Conservation (phyloP, 208 protist species). For the Leishmania gerbilli region DNA sequence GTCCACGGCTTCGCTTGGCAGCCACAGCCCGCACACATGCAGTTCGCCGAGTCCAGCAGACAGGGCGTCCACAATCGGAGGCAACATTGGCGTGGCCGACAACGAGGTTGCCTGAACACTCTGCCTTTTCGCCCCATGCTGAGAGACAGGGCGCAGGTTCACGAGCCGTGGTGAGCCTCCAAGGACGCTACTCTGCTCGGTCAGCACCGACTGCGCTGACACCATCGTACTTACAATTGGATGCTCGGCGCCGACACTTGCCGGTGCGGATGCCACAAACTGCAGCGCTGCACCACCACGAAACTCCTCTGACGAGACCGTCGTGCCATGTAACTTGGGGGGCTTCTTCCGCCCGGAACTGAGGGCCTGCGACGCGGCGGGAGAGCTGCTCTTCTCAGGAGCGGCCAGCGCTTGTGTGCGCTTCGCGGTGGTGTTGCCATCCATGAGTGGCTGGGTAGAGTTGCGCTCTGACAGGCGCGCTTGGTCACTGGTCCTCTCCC, state of each 20-base stretch:
- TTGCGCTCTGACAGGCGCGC: not conserved
- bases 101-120: not conserved
- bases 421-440: conserved; percentile 6
- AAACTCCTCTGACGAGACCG: not conserved
- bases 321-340: not conserved
- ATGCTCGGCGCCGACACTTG: not conserved
- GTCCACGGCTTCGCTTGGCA: conserved; percentile 40
- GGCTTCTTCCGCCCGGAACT: not conserved
- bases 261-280: not conserved
- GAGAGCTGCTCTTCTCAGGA: not conserved
- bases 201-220: not conserved
- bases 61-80: not conserved
- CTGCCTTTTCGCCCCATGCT: not conserved
- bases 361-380: not conserved
- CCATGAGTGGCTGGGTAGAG: conserved; percentile 7
- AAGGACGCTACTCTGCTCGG: not conserved
- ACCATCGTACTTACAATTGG: not conserved
- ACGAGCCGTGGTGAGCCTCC: not conserved
- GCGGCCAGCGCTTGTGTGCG: too few species aligned
- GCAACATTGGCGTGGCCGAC: conserved; percentile 1
- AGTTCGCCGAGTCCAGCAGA: conserved; percentile 5
- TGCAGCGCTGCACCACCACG: not conserved
- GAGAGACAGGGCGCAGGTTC: not conserved
- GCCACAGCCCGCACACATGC: conserved; percentile 51
- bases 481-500: not conserved